Evolutionary conservation across 352 stramenopile genomes (phyloP).

Genomic region (Phytophthora sp.): DNA sequence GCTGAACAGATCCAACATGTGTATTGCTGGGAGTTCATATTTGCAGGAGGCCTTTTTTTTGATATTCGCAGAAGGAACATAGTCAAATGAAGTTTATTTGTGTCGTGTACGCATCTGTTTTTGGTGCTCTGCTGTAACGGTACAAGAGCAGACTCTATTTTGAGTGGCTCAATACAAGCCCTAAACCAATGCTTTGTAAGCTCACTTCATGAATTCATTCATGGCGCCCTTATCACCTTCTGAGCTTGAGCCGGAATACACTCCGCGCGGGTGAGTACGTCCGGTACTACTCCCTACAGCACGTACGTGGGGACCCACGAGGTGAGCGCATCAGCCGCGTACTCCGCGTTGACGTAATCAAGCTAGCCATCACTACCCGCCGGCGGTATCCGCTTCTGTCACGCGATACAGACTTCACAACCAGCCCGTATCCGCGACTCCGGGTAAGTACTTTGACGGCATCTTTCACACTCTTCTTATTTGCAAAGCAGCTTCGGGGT

Average conservation of each 20-base stretch:
- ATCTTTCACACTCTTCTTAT: no score
- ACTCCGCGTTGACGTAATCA: not conserved
- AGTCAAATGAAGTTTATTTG: not conserved
- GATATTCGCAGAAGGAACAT: not conserved
- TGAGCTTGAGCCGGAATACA: not conserved
- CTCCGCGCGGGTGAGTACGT: not conserved
- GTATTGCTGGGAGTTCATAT: not conserved
- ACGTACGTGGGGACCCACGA: not conserved
- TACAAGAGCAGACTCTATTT: not conserved
- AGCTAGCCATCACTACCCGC: no score
- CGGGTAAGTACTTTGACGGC: no score
- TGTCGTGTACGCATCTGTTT: not conserved
- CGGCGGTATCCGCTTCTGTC: no score
- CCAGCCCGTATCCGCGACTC: no score
- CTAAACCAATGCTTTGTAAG: not conserved
- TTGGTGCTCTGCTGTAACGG: not conserved
- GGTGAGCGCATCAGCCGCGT: not conserved
- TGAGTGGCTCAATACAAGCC: not conserved
- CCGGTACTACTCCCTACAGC: not conserved
- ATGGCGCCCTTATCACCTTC: not conserved
- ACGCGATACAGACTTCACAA: no score
- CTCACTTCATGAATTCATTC: not conserved
- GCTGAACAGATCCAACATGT: not conserved
- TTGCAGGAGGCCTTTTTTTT: not conserved
- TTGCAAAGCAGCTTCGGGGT: no score